Percentiles rank a stretch among this genome's conserved stretches.
phyloP scores from a whole-genome alignment of 2,329 filamentous ascomycete genomes.

The Trichoderma koningii region DNA sequence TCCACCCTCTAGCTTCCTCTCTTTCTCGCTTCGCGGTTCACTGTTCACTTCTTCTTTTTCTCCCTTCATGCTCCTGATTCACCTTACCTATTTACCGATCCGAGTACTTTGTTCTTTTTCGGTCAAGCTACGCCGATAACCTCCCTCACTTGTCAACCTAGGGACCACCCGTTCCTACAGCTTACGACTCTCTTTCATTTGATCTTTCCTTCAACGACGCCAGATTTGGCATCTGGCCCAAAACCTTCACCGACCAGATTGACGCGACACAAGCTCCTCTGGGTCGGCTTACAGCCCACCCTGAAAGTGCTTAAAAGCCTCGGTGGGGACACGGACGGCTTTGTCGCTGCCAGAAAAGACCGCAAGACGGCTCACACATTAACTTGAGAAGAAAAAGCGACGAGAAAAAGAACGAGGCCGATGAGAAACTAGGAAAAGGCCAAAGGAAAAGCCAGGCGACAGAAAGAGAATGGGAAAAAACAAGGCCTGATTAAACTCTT shows the following conservation, averaged over 20 bases:
- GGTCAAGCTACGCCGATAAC: too few species aligned
- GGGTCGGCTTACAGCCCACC: slow-evolving; percentile 10
- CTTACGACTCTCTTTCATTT: neutral
- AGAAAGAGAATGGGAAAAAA: neutral
- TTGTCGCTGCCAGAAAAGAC: slow-evolving; percentile 3
- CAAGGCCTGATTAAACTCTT: neutral
- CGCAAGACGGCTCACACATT: neutral
- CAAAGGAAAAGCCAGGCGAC: neutral
- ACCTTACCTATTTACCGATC: neutral
- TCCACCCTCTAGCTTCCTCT: slow-evolving; percentile 2
- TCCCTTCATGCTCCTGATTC: neutral
- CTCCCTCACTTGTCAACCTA: neutral
- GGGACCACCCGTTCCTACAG: neutral
- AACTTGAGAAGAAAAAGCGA: neutral
- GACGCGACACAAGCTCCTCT: neutral
- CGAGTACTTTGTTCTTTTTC: neutral
- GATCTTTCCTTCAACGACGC: neutral
- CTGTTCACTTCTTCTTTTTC: neutral
- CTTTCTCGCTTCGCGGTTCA: neutral
- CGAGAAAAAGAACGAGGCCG: neutral
- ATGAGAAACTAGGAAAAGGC: too few species aligned
- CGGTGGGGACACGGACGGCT: slow-evolving; percentile 2
- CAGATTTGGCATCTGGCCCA: neutral
- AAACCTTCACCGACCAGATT: neutral
- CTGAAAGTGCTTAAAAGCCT: slow-evolving; percentile 7